Evolutionary conservation across 2,329 filamentous ascomycete species (phyloP).

Genomic region (Dothiorella sarmentorum): DNA sequence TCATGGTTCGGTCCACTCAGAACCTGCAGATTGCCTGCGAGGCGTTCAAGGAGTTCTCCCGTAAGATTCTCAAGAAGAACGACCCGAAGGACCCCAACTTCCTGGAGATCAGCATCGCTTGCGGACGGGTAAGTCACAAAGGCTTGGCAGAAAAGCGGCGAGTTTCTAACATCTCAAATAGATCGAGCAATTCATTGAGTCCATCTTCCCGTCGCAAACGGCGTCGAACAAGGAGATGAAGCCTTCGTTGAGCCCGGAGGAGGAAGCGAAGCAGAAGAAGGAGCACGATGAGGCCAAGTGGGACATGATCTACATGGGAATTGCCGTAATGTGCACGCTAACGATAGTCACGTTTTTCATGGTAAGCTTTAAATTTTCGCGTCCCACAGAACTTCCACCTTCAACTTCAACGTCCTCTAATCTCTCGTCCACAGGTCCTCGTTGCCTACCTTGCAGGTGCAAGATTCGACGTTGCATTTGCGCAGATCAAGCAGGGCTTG

Average conservation of each 20-base stretch:
- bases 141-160: slow-evolving; percentile 4
- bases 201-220: slow-evolving; percentile 79
- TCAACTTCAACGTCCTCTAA: not conserved
- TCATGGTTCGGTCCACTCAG: slow-evolving; percentile 92
- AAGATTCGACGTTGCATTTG: slow-evolving; percentile 69
- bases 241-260: slow-evolving; percentile 45
- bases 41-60: slow-evolving; percentile 73
- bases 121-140: slow-evolving; percentile 65
- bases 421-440: slow-evolving; percentile 44
- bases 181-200: slow-evolving; percentile 95
- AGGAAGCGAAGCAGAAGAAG: slow-evolving; percentile 55
- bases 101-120: slow-evolving; percentile 84
- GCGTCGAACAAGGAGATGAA: slow-evolving; percentile 24
- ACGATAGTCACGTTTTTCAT: slow-evolving; percentile 69
- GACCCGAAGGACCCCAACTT: slow-evolving; percentile 90
- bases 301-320: slow-evolving; percentile 61
- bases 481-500: slow-evolving; percentile 50
- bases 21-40: slow-evolving; percentile 79
- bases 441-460: slow-evolving; percentile 78
- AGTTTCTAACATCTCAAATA: slow-evolving; percentile 34
- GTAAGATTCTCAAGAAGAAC: slow-evolving; percentile 89
- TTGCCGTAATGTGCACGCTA: slow-evolving; percentile 66
- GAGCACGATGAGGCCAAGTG: slow-evolving; percentile 50
- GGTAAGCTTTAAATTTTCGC: slow-evolving; percentile 54
- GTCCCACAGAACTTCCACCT: slow-evolving; percentile 18